Evolutionary conservation across 1,284 basidiomycete genomes (phyloP).

Genomic region (Golubevia pallescens): DNA sequence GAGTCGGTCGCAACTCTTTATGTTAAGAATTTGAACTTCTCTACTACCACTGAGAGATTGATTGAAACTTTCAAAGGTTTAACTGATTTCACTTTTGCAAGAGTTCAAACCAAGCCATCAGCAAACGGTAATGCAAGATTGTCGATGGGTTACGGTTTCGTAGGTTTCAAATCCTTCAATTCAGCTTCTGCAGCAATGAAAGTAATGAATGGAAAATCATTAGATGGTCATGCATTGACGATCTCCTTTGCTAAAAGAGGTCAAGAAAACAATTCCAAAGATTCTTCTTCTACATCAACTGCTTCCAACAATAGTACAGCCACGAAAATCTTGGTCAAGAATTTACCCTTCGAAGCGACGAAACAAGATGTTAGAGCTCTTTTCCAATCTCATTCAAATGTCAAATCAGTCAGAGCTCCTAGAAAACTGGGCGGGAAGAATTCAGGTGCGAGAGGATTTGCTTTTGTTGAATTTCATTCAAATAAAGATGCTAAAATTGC

Average conservation of each 20-base stretch:
- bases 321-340: constrained; percentile 94
- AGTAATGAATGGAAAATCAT: constrained; percentile 78
- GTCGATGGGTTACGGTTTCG: constrained; percentile 95
- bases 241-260: constrained; percentile 89
- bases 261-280: constrained; percentile 25
- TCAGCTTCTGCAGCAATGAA: constrained; percentile 79
- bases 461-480: constrained; percentile 90
- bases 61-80: constrained; percentile 76
- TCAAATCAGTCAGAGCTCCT: constrained; percentile 82
- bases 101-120: constrained; percentile 88
- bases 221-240: constrained; percentile 85
- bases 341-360: constrained; percentile 92
- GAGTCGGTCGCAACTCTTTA: constrained; percentile 83
- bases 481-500: constrained; percentile 85
- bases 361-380: constrained; percentile 89
- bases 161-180: constrained; percentile 82
- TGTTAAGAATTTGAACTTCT: constrained; percentile 91
- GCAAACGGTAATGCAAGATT: constrained; percentile 71
- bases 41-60: constrained; percentile 81
- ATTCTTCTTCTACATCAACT: no score
- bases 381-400: constrained; percentile 49
- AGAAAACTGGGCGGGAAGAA: constrained; percentile 83
- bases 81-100: constrained; percentile 83
- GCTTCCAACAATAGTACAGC: constrained; percentile 44
- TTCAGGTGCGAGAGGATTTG: constrained; percentile 74